phyloP scores from a whole-genome alignment of 768 basidiomycete species.

The Russula vinacea region DNA sequence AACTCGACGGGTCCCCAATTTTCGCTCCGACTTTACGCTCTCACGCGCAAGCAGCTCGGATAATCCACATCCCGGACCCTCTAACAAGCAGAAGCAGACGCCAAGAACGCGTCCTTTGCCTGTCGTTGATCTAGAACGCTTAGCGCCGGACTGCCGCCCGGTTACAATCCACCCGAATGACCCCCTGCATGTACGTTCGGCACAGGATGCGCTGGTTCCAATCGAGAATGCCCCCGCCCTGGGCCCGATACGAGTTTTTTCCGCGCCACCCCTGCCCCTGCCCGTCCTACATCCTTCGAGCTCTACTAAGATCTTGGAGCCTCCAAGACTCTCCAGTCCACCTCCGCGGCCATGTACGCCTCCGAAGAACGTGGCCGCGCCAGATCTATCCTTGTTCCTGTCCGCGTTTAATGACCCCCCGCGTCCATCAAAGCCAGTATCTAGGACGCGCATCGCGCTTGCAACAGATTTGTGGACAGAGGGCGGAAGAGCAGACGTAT shows the following conservation, averaged over 20 bases:
- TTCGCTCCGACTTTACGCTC: slow-evolving; percentile 14
- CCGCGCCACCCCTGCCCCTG: not conserved
- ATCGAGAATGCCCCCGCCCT: not conserved
- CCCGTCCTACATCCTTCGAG: not conserved
- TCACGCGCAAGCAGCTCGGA: not conserved
- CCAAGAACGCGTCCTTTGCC: not conserved
- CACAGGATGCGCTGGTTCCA: not conserved
- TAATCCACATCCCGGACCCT: not conserved
- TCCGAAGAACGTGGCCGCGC: slow-evolving; percentile 6
- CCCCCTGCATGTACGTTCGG: not conserved
- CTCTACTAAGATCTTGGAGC: slow-evolving; percentile 7
- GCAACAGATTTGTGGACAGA: slow-evolving; percentile 54
- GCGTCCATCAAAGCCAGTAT: slow-evolving; percentile 44
- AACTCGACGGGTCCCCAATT: not conserved
- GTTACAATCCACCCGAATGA: not conserved
- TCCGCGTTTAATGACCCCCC: not conserved
- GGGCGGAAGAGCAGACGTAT: slow-evolving; percentile 47
- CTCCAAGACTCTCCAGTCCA: not conserved
- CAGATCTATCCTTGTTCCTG: slow-evolving; percentile 7
- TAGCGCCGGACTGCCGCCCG: not conserved
- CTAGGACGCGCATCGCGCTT: slow-evolving; percentile 50
- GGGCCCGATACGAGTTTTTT: not conserved
- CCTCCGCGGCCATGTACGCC: slow-evolving; percentile 21
- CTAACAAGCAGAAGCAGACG: slow-evolving; percentile 5
- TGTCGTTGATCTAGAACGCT: not conserved